Base-by-base conservation (phyloP, 345 rosid species). In the Aurinia saxatilis region DNA sequence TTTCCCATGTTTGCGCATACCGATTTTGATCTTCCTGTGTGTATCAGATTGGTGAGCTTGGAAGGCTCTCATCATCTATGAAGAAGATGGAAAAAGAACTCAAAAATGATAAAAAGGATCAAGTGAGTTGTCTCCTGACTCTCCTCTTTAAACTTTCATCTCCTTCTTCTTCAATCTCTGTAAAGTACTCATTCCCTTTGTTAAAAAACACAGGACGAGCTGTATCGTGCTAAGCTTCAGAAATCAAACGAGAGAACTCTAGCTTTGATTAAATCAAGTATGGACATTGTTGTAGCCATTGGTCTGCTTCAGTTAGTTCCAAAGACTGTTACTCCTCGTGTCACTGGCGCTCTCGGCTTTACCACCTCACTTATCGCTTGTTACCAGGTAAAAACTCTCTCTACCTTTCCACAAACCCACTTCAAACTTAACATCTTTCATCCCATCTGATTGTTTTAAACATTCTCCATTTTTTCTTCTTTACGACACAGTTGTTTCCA, bases 271-370 rank as follows among this genome's bases (percentile, higher is more conserved):
- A 90, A 95, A 75, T 74, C 99, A 27, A 84, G 77, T 45, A 79
- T 95, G 78, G 99, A 95, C 74, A 70, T 84, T 45, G 84, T 86
- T 46, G 98, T 88, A n/a, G 95, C 95, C 10, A 74, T 50, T 15
- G 99, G 99, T 42, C 82, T 95, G 19, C 98, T 95, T 66, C 97
- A 86, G 44, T 73, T 90, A 79, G 84, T 80, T 34, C 99, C 99
- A 33, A 82, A 78, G 82, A 90, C 80, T 57, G 79, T 95, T 40
- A 86, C 80, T 68, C 90, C 98, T 50, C 97, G 99, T 35, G 90
- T 88, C 38, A 88, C 96, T 2, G 99, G 99, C 50, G 95, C 83
- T 35, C 60, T 86, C 14, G 98, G 98, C 74, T 82, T 90, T 64
- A 76, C 63, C 73, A 74, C 77, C 56, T 95, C 99, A 16, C 84